Evolutionary conservation across 768 basidiomycete species (phyloP).

Genomic region (Suillus occidentalis): DNA sequence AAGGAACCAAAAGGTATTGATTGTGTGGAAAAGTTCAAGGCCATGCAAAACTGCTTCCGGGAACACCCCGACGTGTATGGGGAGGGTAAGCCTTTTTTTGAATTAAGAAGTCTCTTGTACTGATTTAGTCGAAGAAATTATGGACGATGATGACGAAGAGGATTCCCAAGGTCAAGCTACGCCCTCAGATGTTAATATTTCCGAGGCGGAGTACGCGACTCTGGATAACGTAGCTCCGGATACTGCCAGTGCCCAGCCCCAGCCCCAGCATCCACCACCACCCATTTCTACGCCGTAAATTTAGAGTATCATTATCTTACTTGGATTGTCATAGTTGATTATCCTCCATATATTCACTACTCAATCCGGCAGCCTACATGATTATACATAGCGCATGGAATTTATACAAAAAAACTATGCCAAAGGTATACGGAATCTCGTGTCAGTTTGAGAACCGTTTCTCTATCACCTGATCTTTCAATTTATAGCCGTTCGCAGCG

Average conservation of each 20-base stretch:
- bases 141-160: slow-evolving; percentile 64
- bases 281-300: slow-evolving; percentile 19
- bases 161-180: slow-evolving; percentile 11
- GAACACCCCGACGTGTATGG: slow-evolving; percentile 95
- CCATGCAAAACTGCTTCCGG: slow-evolving; percentile 97
- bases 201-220: slow-evolving; percentile 8
- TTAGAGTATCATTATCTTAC: slow-evolving; percentile 18
- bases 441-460: slow-evolving; percentile 60
- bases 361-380: slow-evolving; percentile 19
- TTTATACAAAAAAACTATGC: slow-evolving; percentile 11
- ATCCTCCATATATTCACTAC: slow-evolving; percentile 32
- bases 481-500: slow-evolving; percentile 82
- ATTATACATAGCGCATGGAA: slow-evolving; percentile 17
- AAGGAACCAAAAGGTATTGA: slow-evolving; percentile 97
- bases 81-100: slow-evolving; percentile 60
- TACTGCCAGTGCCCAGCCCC: slow-evolving; percentile 2
- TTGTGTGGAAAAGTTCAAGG: slow-evolving; percentile 96
- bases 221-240: slow-evolving; percentile 8
- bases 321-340: slow-evolving; percentile 19
- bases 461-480: slow-evolving; percentile 64
- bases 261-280: slow-evolving; percentile 6
- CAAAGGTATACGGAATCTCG: not conserved
- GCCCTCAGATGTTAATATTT: slow-evolving; percentile 8
- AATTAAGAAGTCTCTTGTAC: slow-evolving; percentile 6
- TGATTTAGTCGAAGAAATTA: slow-evolving; percentile 50